Conservation (phyloP, 73 alveolate species). For the Uronychia setigera region DNA sequence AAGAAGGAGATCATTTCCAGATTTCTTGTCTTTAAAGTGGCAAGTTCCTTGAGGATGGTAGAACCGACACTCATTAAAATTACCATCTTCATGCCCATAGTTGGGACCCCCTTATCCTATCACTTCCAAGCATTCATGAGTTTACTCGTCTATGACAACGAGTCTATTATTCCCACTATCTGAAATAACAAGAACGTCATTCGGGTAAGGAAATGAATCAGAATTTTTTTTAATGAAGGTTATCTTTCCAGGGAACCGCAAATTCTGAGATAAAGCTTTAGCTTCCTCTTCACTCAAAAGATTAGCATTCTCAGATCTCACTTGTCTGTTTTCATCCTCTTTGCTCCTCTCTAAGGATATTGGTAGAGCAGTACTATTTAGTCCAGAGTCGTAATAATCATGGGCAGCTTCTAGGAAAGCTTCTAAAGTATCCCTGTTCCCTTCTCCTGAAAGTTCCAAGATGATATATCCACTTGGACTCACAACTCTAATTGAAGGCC, state of each 20-base stretch:
- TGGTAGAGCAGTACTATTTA: background rate
- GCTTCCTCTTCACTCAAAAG: constrained; percentile 31
- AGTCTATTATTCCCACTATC: constrained; percentile 41
- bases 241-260: constrained; percentile 36
- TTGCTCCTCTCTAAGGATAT: background rate
- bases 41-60: constrained; percentile 48
- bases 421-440: constrained; percentile 32
- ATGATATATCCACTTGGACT: constrained; percentile 36
- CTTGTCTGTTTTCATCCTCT: background rate
- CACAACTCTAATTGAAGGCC: constrained; percentile 47
- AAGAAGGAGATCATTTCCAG: constrained; percentile 40
- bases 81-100: constrained; percentile 38
- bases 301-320: background rate
- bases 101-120: constrained; percentile 38
- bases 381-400: constrained; percentile 14
- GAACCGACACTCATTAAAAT: constrained; percentile 35
- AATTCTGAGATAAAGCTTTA: constrained; percentile 25
- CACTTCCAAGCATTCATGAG: constrained; percentile 27
- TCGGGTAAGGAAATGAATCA: constrained; percentile 24
- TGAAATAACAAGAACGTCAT: constrained; percentile 38
- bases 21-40: constrained; percentile 7
- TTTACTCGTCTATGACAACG: constrained; percentile 13
- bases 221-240: constrained; percentile 12
- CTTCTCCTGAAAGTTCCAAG: constrained; percentile 36
- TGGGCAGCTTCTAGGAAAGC: constrained; percentile 24